Conservation (phyloP, 345 rosid genomes). For the Aegle marmelos region DNA sequence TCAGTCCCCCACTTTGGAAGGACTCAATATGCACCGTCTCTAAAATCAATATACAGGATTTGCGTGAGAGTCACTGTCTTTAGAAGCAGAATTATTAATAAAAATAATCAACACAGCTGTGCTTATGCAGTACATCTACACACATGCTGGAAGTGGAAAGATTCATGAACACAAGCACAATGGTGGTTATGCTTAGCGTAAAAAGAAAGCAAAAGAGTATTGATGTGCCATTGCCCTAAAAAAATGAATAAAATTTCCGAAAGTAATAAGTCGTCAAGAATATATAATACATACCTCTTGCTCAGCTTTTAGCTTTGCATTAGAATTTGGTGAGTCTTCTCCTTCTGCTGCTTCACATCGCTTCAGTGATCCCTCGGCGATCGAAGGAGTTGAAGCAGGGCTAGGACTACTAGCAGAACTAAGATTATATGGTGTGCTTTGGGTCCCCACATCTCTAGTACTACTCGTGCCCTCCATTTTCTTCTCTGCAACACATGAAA, state of each 20-base stretch:
- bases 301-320: slow-evolving; percentile 33
- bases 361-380: slow-evolving; percentile 46
- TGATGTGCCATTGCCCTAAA: not conserved
- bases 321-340: slow-evolving; percentile 47
- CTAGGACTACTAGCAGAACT: slow-evolving; percentile 62
- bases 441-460: slow-evolving; percentile 80
- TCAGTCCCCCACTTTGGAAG: slow-evolving; percentile 17
- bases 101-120: not conserved
- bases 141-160: not conserved
- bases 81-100: not conserved
- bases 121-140: not conserved
- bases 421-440: slow-evolving; percentile 59
- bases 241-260: no score
- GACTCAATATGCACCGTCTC: not conserved
- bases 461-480: slow-evolving; percentile 42
- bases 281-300: slow-evolving; percentile 41
- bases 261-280: not conserved
- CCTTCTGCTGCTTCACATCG: slow-evolving; percentile 48
- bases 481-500: slow-evolving; percentile 37
- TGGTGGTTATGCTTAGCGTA: not conserved
- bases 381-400: slow-evolving; percentile 79
- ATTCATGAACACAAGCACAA: not conserved
- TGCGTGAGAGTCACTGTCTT: not conserved
- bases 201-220: not conserved
- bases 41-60: not conserved